Conservation (phyloP, 1,139 yeast genomes). For the Candida albicans region DNA sequence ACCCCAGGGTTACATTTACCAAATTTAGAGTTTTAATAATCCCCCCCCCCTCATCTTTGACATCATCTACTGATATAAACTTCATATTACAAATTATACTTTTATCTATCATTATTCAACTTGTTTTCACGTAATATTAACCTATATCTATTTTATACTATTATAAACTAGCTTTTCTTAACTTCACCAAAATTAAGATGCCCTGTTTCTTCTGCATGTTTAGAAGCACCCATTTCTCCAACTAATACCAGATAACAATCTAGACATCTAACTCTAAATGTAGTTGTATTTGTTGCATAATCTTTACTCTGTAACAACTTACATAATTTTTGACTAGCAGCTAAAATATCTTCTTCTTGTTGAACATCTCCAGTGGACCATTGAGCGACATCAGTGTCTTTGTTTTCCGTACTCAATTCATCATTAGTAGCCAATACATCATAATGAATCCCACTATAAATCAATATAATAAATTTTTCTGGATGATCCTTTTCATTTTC, state of each 20-base stretch:
- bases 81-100: too few relatives aligned
- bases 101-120: too few relatives aligned
- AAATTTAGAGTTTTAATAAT: too few relatives aligned
- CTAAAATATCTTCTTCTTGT: slow-evolving; percentile 18
- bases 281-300: slow-evolving; percentile 67
- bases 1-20: too few relatives aligned
- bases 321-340: slow-evolving; percentile 30
- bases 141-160: too few relatives aligned
- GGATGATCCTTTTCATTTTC: slow-evolving; percentile 36
- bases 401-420: slow-evolving; percentile 21
- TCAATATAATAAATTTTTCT: slow-evolving; percentile 49
- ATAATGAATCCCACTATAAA: slow-evolving; percentile 77
- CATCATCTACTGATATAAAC: too few relatives aligned
- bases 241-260: slow-evolving; percentile 52
- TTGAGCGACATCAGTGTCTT: slow-evolving; percentile 38
- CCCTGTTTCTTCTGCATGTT: slow-evolving; percentile 65
- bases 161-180: neutral
- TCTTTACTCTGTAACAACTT: slow-evolving; percentile 49
- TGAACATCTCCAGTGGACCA: slow-evolving; percentile 35
- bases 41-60: too few relatives aligned
- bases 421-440: slow-evolving; percentile 56
- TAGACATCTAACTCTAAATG: slow-evolving; percentile 58
- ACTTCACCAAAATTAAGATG: slow-evolving; percentile 65
- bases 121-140: too few relatives aligned
- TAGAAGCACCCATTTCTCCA: slow-evolving; percentile 68